Conservation (phyloP, 1,284 basidiomycete species). For the Malassezia furfur region DNA sequence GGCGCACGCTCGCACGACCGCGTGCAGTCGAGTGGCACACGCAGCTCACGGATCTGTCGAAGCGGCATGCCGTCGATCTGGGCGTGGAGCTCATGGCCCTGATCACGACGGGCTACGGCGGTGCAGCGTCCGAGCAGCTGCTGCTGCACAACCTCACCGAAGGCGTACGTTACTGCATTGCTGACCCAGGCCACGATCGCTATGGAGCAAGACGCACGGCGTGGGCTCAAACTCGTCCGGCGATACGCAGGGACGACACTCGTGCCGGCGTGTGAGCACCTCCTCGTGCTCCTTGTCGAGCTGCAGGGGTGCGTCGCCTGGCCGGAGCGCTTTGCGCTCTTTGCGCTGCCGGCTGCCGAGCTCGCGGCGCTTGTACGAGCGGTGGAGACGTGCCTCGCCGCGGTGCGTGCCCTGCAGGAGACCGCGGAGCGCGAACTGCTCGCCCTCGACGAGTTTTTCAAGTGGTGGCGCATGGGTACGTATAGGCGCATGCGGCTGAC, state of each 20-base stretch:
- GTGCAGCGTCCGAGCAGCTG: conserved; percentile 30
- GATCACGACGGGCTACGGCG: conserved; percentile 25
- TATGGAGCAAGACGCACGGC: conserved; percentile 15
- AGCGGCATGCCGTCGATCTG: conserved; percentile 27
- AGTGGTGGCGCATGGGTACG: conserved; percentile 19
- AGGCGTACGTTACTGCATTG: conserved; percentile 16
- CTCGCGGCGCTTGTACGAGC: neutral
- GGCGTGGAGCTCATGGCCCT: conserved; percentile 28
- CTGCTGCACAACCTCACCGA: conserved; percentile 31
- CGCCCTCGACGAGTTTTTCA: conserved; percentile 19
- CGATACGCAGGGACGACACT: conserved; percentile 10
- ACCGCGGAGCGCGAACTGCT: conserved; percentile 13
- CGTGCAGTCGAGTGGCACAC: conserved; percentile 25
- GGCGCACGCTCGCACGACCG: conserved; percentile 5
- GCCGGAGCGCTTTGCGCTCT: neutral
- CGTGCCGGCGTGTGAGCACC: conserved; percentile 13
- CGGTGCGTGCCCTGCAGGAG: conserved; percentile 8
- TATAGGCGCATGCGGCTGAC: neutral
- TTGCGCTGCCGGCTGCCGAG: neutral
- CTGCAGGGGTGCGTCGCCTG: conserved; percentile 7
- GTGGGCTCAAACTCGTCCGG: conserved; percentile 12
- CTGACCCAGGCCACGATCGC: conserved; percentile 6
- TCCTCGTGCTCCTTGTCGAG: conserved; percentile 11
- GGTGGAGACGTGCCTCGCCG: conserved; percentile 10
- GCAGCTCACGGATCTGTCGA: conserved; percentile 20